Conservation (phyloP, 2,329 filamentous ascomycete genomes). For the Alternaria dauci region DNA sequence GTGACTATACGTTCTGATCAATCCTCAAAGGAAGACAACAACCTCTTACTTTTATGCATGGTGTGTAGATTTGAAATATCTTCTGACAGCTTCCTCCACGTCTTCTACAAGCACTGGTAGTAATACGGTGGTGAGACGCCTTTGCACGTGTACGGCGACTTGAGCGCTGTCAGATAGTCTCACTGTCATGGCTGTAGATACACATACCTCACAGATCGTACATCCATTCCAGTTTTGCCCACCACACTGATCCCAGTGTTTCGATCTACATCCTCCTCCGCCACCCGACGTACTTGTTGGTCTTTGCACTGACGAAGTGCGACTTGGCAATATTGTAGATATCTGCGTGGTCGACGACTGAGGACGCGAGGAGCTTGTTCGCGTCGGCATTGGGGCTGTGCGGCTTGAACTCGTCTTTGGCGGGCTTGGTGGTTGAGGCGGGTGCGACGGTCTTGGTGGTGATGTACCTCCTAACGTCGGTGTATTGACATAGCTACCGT, state of each 20-base stretch:
- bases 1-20: too few species aligned
- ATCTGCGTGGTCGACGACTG: background rate
- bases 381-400: conserved; percentile 1
- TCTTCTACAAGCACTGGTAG: conserved; percentile 37
- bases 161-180: background rate
- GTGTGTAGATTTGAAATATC: background rate
- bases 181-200: background rate
- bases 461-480: conserved; percentile 35
- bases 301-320: conserved; percentile 11
- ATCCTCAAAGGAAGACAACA: too few species aligned
- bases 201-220: conserved; percentile 39
- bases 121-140: conserved; percentile 40
- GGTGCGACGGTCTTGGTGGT: background rate
- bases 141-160: conserved; percentile 41
- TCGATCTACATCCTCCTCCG: conserved; percentile 29
- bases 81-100: too few species aligned
- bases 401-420: conserved; percentile 7
- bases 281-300: conserved; percentile 35
- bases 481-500: conserved; percentile 41
- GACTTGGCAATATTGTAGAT: background rate
- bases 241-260: conserved; percentile 46
- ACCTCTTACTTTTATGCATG: background rate
- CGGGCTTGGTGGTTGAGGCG: conserved; percentile 9
- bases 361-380: background rate
- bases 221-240: conserved; percentile 43